Evolutionary conservation across 345 rosid genomes (phyloP), one percentile per base, ranked within the genome.

Genomic region (Cardamine resedifolia): DNA sequence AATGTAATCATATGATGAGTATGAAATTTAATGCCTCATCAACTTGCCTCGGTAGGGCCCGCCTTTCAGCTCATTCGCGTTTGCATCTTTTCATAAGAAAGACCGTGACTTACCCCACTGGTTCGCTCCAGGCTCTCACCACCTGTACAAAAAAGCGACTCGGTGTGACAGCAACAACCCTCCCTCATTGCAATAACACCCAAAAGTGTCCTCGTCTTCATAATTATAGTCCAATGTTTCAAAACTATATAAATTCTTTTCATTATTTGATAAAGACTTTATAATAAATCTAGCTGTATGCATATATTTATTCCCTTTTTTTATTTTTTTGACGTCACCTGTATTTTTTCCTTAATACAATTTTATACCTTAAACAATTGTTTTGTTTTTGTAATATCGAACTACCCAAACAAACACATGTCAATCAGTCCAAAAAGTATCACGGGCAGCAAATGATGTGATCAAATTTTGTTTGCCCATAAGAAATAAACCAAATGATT

Each of bases 321-420:
- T 11, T 0, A n/a, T n/a, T 10, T 51, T 10, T 3, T 7, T 26
- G 3, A 52, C 58, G 15, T 4, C 33, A 23, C 30, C 11, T 53
- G 8, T 51, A 1, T 19, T 5, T 24, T 14, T 51, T 23, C 9
- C 5, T 24, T 24, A 3, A 5, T 44, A 44, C 11, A 7, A 18
- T n/a, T 4, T 24, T 11, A 10, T 9, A 4, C 12, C 9, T 31
- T 18, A 28, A 8, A 4, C n/a, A 7, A 85, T 90, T 1, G 97
- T 5, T 28, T 28, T 28, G 31, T 64, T 60, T 10, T 4, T 23
- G 30, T n/a, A 31, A 28, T 64, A 10, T 34, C 18, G 1, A 64
- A 15, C 5, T 20, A 33, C 58, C 23, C 19, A 6, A 56, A 19
- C 44, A 31, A 57, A 45, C 39, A 53, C 62, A 67, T 67, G 27